phyloP scores from a whole-genome alignment of 2,329 filamentous ascomycete genomes.

The Paecilomyces dactylethromorphus region DNA sequence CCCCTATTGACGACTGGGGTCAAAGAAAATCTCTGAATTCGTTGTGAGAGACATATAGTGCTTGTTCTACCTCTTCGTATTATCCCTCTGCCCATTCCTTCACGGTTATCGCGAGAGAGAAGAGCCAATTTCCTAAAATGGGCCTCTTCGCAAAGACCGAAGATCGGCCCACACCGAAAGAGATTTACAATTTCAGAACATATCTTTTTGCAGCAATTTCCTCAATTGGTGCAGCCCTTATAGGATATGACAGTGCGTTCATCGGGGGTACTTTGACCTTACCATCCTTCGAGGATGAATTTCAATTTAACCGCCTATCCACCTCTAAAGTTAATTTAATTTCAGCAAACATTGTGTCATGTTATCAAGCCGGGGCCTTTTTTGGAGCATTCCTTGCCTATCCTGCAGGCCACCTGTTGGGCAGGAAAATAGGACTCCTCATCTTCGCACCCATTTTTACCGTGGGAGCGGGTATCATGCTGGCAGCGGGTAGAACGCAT shows the following conservation, averaged over 20 bases:
- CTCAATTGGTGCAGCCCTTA: conserved; percentile 53
- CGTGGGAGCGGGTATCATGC: conserved; percentile 65
- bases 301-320: conserved; percentile 52
- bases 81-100: background rate
- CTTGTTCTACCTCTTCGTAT: background rate
- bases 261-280: conserved; percentile 71
- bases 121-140: background rate
- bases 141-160: conserved; percentile 13
- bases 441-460: conserved; percentile 59
- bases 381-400: conserved; percentile 71
- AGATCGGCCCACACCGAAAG: conserved; percentile 48
- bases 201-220: conserved; percentile 50
- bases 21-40: background rate
- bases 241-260: conserved; percentile 65
- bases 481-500: conserved; percentile 55
- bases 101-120: no score
- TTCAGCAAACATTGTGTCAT: conserved; percentile 70
- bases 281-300: conserved; percentile 63
- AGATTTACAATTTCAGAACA: conserved; percentile 55
- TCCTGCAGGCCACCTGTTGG: conserved; percentile 58
- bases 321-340: conserved; percentile 49
- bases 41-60: background rate
- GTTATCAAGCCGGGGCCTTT: conserved; percentile 78
- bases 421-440: conserved; percentile 59
- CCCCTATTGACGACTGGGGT: background rate